Percentiles rank a stretch among this genome's conserved stretches.
phyloP scores from a whole-genome alignment of 345 rosid species.

The Euphorbia peplus region DNA sequence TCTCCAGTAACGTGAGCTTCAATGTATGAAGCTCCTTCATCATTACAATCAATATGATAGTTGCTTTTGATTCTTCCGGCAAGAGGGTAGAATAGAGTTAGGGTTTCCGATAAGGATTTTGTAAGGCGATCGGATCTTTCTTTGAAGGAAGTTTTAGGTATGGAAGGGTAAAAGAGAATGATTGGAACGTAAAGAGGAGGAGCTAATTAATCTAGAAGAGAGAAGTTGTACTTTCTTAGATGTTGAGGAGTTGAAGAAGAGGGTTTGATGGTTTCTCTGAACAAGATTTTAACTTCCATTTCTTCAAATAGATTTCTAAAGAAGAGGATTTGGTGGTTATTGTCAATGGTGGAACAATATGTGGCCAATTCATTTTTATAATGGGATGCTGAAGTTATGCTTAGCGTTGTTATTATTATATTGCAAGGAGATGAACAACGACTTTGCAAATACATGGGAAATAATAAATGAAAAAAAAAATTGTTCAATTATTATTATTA shows the following conservation, averaged over 20 bases:
- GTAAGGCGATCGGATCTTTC: background rate
- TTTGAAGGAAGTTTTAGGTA: background rate
- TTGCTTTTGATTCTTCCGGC: slow-evolving; percentile 3
- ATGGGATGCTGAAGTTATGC: too few species aligned
- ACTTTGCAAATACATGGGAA: too few species aligned
- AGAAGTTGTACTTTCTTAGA: slow-evolving; percentile 7
- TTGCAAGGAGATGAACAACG: too few species aligned
- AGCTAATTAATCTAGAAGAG: slow-evolving; percentile 10
- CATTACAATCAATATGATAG: slow-evolving; percentile 8
- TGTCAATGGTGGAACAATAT: too few species aligned
- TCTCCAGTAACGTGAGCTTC: background rate
- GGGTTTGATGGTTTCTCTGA: slow-evolving; percentile 9
- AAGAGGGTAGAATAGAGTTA: background rate
- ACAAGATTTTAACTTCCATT: slow-evolving; percentile 2
- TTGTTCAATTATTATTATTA: too few species aligned
- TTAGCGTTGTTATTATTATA: too few species aligned
- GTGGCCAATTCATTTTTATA: background rate
- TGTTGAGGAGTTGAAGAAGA: slow-evolving; percentile 3
- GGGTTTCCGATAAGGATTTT: slow-evolving; percentile 1
- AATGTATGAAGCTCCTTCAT: background rate
- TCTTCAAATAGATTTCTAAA: background rate
- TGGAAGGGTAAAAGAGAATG: slow-evolving; percentile 4
- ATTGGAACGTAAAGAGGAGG: slow-evolving; percentile 3
- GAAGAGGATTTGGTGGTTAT: too few species aligned
- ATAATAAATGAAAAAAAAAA: too few species aligned